A percentile compares a stretch with the other conserved stretches of the same genome.
Conservation (phyloP, 2,329 filamentous ascomycete genomes). For the Blumeria graminis region DNA sequence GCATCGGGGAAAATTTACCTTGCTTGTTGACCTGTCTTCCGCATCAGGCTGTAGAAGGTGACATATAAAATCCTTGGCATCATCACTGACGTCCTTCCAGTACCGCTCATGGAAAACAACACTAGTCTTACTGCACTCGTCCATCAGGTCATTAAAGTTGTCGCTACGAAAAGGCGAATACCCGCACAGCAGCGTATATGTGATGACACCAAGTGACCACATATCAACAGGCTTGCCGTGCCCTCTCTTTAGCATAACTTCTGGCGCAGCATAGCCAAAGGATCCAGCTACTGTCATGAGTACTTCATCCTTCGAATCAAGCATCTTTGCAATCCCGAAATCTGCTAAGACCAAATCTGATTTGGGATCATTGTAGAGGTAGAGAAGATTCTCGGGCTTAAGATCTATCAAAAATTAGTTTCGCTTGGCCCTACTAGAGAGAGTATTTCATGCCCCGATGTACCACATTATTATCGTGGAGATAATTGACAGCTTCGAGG, state of each 20-base stretch:
- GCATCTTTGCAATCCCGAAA: conserved; percentile 96
- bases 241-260: conserved; percentile 93
- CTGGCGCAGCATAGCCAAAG: conserved; percentile 90
- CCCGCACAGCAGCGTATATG: conserved; percentile 89
- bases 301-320: conserved; percentile 73
- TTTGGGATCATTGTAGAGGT: conserved; percentile 51
- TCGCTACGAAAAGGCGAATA: conserved; percentile 97
- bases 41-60: conserved; percentile 58
- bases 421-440: background rate
- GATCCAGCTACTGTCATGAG: conserved; percentile 97
- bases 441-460: conserved; percentile 44
- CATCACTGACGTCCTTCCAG: conserved; percentile 90
- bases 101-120: conserved; percentile 95
- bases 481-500: conserved; percentile 75
- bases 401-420: conserved; percentile 37
- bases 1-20: conserved; percentile 24
- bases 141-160: conserved; percentile 75
- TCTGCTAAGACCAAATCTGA: conserved; percentile 86
- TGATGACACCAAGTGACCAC: conserved; percentile 98
- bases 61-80: conserved; percentile 87
- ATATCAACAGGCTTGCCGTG: conserved; percentile 97
- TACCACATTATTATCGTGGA: conserved; percentile 85
- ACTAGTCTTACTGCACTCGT: conserved; percentile 64
- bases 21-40: conserved; percentile 50
- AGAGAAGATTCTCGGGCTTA: conserved; percentile 93